Percentiles rank a stretch among this genome's conserved stretches.
These are phyloP conservation scores for Leccinum fibrillosum DNA, from an alignment of 768 basidiomycete species.

Conservation along the genomic window DNA sequence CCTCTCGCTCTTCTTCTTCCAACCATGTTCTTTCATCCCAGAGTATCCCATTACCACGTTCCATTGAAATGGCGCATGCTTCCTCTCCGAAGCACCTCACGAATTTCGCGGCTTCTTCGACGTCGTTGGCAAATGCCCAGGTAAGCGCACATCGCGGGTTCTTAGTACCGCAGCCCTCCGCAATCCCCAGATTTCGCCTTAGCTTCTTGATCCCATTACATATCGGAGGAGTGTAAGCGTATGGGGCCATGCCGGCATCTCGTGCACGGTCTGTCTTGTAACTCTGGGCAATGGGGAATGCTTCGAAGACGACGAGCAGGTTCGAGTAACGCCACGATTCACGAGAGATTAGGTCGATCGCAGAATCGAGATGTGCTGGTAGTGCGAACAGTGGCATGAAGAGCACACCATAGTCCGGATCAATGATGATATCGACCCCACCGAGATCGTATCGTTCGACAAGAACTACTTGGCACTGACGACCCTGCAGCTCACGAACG, in stretches of 20 bases:
- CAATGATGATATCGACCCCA: constrained; percentile 65
- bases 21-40: constrained; percentile 70
- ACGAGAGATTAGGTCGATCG: constrained; percentile 42
- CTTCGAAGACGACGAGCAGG: constrained; percentile 64
- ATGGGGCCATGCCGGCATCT: constrained; percentile 14
- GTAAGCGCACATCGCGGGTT: constrained; percentile 39
- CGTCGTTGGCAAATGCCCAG: constrained; percentile 61
- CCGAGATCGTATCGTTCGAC: constrained; percentile 61
- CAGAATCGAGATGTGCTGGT: constrained; percentile 45
- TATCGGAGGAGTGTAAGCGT: constrained; percentile 63
- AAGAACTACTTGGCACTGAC: constrained; percentile 48
- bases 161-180: constrained; percentile 57
- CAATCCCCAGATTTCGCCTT: constrained; percentile 56
- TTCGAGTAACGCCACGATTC: constrained; percentile 63
- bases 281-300: constrained; percentile 50
- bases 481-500: constrained; percentile 46
- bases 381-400: constrained; percentile 46
- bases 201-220: constrained; percentile 70
- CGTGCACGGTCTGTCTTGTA: constrained; percentile 18
- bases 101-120: constrained; percentile 54
- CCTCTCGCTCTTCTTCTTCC: constrained; percentile 53
- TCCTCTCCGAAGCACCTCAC: constrained; percentile 57
- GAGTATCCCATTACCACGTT: constrained; percentile 34
- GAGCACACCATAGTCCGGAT: constrained; percentile 56
- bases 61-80: constrained; percentile 44